Conservation (phyloP, 192 early-diverging fungal genomes). For the Podila clonocystis region DNA sequence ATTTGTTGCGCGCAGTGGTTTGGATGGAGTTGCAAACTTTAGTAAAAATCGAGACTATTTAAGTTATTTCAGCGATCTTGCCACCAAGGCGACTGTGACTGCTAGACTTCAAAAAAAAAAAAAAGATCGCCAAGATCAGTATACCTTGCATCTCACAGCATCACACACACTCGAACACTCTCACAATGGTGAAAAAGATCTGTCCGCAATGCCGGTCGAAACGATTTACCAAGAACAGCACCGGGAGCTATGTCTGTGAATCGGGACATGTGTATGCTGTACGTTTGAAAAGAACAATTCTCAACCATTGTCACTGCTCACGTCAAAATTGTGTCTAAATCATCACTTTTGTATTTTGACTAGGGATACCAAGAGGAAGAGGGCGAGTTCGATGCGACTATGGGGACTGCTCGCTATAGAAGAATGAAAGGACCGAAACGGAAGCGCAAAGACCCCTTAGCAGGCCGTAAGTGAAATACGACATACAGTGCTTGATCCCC, state of each 20-base stretch:
- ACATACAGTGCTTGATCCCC: not conserved
- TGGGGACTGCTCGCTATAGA: slow-evolving; percentile 5
- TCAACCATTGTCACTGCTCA: not conserved
- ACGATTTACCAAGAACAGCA: slow-evolving; percentile 25
- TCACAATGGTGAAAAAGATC: slow-evolving; percentile 8
- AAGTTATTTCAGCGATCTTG: no score
- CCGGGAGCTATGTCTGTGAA: slow-evolving; percentile 31
- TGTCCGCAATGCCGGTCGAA: slow-evolving; percentile 25
- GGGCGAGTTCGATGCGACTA: slow-evolving; percentile 14
- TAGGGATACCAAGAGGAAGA: slow-evolving; percentile 47
- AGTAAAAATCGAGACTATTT: no score
- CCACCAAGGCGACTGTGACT: no score
- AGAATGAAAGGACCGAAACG: not conserved
- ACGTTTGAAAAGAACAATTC: not conserved
- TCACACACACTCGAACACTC: not conserved
- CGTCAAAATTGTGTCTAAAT: not conserved
- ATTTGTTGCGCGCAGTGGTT: no score
- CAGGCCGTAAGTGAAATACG: not conserved
- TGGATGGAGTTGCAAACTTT: no score
- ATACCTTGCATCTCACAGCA: not conserved
- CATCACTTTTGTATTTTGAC: not conserved
- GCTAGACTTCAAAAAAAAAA: no score
- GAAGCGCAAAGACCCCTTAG: not conserved
- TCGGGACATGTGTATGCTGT: slow-evolving; percentile 36
- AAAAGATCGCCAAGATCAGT: no score